Conservation (phyloP, 148 eudicot genomes). For the Rhododendron henanense region DNA sequence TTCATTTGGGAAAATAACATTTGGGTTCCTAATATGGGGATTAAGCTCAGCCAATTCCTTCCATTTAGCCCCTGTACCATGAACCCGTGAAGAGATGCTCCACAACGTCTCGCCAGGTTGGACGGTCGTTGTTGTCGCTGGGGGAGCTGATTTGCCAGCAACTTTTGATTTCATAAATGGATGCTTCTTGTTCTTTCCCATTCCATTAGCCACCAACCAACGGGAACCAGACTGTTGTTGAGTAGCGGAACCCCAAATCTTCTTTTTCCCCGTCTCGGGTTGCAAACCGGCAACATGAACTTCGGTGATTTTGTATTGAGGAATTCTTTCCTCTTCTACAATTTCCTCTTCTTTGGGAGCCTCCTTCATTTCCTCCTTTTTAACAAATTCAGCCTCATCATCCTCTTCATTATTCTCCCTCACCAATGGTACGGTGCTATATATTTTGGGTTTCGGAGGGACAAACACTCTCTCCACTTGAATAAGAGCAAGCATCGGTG, state of each 20-base stretch:
- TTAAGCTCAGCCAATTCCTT: slow-evolving; percentile 57
- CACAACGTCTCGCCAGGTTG: slow-evolving; percentile 76
- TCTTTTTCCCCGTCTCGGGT: slow-evolving; percentile 71
- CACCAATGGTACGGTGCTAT: slow-evolving; percentile 43
- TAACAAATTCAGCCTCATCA: slow-evolving; percentile 28
- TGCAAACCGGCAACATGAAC: slow-evolving; percentile 86
- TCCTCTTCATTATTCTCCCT: slow-evolving; percentile 42
- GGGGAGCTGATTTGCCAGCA: slow-evolving; percentile 35
- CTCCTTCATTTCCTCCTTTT: slow-evolving; percentile 29
- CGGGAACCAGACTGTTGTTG: slow-evolving; percentile 97
- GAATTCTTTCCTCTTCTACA: slow-evolving; percentile 44
- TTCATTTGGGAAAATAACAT: slow-evolving; percentile 49
- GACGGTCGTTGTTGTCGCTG: slow-evolving; percentile 29
- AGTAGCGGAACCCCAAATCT: slow-evolving; percentile 63
- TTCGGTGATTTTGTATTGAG: slow-evolving; percentile 75
- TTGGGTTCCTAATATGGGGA: slow-evolving; percentile 68
- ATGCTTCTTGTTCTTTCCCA: slow-evolving; percentile 80
- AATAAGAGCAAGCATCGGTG: slow-evolving; percentile 84
- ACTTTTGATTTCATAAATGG: slow-evolving; percentile 54
- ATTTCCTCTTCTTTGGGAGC: slow-evolving; percentile 37
- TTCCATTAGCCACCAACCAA: slow-evolving; percentile 94
- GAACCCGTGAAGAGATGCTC: slow-evolving; percentile 73
- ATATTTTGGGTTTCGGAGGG: slow-evolving; percentile 84
- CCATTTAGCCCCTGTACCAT: slow-evolving; percentile 63
- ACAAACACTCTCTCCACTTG: slow-evolving; percentile 86